These are phyloP conservation scores for Stephanocyclus meneghinianus DNA, from an alignment of 352 stramenopile species.

Conservation along the genomic window DNA sequence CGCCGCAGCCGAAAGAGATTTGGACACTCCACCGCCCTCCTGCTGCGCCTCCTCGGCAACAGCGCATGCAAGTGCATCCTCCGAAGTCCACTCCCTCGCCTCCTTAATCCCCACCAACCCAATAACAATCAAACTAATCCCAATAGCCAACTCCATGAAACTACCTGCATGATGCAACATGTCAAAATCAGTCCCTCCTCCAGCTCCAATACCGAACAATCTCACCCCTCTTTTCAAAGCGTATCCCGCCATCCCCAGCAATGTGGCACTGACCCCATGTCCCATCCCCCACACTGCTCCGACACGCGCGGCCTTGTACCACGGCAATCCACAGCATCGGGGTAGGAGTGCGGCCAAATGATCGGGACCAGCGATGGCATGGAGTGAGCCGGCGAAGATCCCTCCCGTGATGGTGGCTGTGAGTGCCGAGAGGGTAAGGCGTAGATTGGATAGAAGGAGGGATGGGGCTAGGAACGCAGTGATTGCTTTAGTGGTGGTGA, in stretches of 20 bases:
- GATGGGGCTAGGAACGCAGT: background rate
- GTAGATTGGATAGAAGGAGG: slow-evolving; percentile 1
- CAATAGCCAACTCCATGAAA: slow-evolving; percentile 83
- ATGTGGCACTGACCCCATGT: slow-evolving; percentile 82
- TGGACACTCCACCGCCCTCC: background rate
- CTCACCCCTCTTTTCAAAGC: slow-evolving; percentile 77
- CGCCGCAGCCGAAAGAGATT: slow-evolving; percentile 64
- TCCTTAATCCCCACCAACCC: slow-evolving; percentile 85
- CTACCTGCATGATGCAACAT: slow-evolving; percentile 58
- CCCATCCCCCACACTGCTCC: slow-evolving; percentile 85
- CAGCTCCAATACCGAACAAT: slow-evolving; percentile 23
- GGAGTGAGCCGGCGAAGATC: slow-evolving; percentile 69
- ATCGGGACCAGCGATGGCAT: slow-evolving; percentile 84
- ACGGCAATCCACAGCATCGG: slow-evolving; percentile 82
- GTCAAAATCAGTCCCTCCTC: slow-evolving; percentile 19
- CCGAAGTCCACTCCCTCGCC: slow-evolving; percentile 68
- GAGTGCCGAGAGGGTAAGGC: slow-evolving; percentile 38
- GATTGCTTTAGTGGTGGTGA: background rate
- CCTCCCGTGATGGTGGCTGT: slow-evolving; percentile 63
- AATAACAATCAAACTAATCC: slow-evolving; percentile 84
- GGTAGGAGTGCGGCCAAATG: slow-evolving; percentile 85
- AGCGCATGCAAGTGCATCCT: slow-evolving; percentile 28
- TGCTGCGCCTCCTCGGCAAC: background rate
- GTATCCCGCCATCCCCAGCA: slow-evolving; percentile 83
- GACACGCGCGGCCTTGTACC: slow-evolving; percentile 79